These are phyloP conservation scores for Pythium scleroteichum DNA, from an alignment of 352 stramenopile genomes.

Conservation along the genomic window DNA sequence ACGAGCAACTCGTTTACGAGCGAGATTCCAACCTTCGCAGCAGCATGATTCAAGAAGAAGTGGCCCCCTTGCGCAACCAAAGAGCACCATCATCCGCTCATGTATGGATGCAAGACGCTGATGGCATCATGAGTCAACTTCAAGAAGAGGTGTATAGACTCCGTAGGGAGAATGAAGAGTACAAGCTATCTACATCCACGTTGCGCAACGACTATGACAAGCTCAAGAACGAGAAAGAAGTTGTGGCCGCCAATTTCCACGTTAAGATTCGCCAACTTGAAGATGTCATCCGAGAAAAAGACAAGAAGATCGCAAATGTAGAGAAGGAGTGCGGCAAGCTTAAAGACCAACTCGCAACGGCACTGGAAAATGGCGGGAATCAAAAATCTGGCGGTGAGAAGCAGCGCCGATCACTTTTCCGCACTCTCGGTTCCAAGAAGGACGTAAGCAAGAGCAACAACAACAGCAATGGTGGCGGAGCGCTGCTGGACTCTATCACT, in stretches of 20 bases:
- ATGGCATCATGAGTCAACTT: conserved; percentile 79
- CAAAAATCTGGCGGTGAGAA: conserved; percentile 44
- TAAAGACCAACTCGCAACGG: conserved; percentile 43
- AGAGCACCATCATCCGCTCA: conserved; percentile 68
- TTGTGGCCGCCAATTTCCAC: conserved; percentile 72
- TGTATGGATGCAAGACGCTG: conserved; percentile 84
- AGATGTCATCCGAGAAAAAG: conserved; percentile 77
- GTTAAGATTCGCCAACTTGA: conserved; percentile 84
- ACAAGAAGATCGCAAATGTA: conserved; percentile 75
- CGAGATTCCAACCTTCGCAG: conserved; percentile 38
- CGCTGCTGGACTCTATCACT: conserved; percentile 35
- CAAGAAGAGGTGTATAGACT: conserved; percentile 72
- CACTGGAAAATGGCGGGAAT: conserved; percentile 27
- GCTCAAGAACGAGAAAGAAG: conserved; percentile 75
- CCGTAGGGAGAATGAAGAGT: conserved; percentile 78
- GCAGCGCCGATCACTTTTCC: conserved; percentile 60
- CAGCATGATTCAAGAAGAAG: conserved; percentile 23
- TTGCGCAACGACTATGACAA: conserved; percentile 76
- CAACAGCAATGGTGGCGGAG: conserved; percentile 25
- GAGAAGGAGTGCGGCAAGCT: conserved; percentile 77
- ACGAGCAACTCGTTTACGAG: conserved; percentile 58
- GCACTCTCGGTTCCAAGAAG: conserved; percentile 79
- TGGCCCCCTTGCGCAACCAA: conserved; percentile 13
- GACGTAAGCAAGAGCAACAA: conserved; percentile 34
- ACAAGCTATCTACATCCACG: conserved; percentile 40